A percentile compares a stretch with the other conserved stretches of the same genome.
Evolutionary conservation across 768 basidiomycete genomes (phyloP).

Genomic region (Termitomyces sp.): DNA sequence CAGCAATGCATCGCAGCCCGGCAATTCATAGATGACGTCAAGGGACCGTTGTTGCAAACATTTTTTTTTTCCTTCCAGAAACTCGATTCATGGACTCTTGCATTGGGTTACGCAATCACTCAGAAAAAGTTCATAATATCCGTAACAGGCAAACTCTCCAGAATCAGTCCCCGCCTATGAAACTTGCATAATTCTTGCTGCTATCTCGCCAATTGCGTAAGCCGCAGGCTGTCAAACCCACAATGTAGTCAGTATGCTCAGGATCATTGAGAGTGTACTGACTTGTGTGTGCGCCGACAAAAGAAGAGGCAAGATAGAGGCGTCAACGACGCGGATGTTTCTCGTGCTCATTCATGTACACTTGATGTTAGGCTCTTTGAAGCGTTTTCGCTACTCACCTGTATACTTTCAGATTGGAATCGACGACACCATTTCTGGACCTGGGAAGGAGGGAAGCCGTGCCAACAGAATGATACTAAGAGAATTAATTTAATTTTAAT

Average conservation of each 20-base stretch:
- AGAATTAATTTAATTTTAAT: not conserved
- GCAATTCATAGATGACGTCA: not conserved
- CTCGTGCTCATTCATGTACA: constrained; percentile 26
- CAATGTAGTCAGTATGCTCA: not conserved
- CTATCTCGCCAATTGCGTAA: constrained; percentile 1
- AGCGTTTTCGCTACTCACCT: constrained; percentile 8
- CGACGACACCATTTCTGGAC: constrained; percentile 18
- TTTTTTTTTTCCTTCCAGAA: not conserved
- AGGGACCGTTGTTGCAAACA: not conserved
- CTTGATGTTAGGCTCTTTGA: not conserved
- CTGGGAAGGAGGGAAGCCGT: constrained; percentile 34
- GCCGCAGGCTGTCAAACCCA: not conserved
- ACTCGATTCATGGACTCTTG: too few relatives aligned
- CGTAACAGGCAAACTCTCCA: not conserved
- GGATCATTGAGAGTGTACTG: not conserved
- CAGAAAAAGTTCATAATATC: not conserved
- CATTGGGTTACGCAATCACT: not conserved
- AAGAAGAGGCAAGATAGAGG: constrained; percentile 35
- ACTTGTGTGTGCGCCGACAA: constrained; percentile 31
- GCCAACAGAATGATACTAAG: constrained; percentile 27
- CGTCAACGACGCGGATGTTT: constrained; percentile 42
- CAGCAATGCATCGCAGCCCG: not conserved
- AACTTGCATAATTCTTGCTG: not conserved
- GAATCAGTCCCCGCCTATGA: not conserved
- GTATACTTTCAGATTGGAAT: constrained; percentile 18